phyloP scores from a whole-genome alignment of 129 eudicot species.

The Rutidosis leptorrhynchoides region DNA sequence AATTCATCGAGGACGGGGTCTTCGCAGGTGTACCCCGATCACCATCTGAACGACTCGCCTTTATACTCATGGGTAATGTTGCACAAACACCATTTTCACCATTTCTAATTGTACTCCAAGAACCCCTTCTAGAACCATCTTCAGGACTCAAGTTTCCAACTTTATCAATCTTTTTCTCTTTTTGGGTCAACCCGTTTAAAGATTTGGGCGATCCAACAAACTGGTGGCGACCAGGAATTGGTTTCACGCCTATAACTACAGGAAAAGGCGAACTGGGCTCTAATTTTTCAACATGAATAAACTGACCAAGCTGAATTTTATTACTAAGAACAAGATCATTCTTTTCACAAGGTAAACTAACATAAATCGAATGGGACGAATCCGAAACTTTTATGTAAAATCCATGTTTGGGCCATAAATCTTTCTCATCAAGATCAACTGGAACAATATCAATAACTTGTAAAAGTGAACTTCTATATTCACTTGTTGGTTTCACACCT shows the following conservation, averaged over 20 bases:
- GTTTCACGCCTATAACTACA: constrained; percentile 62
- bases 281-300: constrained; percentile 63
- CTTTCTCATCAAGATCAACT: constrained; percentile 81
- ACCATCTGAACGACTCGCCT: constrained; percentile 37
- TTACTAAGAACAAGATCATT: constrained; percentile 75
- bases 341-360: constrained; percentile 66
- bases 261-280: constrained; percentile 92
- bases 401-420: constrained; percentile 76
- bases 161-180: constrained; percentile 31
- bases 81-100: constrained; percentile 24
- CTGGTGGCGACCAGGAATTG: constrained; percentile 83
- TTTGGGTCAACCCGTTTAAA: constrained; percentile 35
- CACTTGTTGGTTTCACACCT: constrained; percentile 69
- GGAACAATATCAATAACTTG: constrained; percentile 88
- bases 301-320: constrained; percentile 86
- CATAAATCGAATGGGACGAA: constrained; percentile 81
- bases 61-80: constrained; percentile 18
- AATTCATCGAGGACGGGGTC: background rate
- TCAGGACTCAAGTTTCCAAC: constrained; percentile 1
- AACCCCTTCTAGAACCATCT: constrained; percentile 42
- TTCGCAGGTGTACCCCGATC: constrained; percentile 53
- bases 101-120: constrained; percentile 55
- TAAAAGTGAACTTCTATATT: constrained; percentile 61
- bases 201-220: constrained; percentile 78
- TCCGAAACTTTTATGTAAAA: constrained; percentile 78